Conservation (phyloP, 2,329 filamentous ascomycete species). For the Phoma sp. region DNA sequence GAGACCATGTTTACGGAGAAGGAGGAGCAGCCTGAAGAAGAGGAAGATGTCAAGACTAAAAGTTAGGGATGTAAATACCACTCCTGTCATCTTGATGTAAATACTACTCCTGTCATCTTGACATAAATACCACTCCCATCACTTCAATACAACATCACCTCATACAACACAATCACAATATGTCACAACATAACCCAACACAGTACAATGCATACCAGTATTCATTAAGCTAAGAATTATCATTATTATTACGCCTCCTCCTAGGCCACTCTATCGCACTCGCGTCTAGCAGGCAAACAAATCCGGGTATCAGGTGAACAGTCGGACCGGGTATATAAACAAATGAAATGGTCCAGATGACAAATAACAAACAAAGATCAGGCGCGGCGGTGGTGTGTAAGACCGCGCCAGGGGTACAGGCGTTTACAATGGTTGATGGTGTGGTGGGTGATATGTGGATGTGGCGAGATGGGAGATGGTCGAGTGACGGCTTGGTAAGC, state of each 20-base stretch:
- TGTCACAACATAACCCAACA: too few species aligned
- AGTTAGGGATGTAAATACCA: too few species aligned
- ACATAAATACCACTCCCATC: too few species aligned
- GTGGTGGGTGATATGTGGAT: not conserved
- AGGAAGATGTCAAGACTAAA: not conserved
- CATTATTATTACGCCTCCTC: conserved; percentile 2
- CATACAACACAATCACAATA: too few species aligned
- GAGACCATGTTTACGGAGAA: conserved; percentile 45
- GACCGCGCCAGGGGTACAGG: too few species aligned
- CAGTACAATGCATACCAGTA: not conserved
- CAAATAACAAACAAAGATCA: not conserved
- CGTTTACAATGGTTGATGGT: not conserved
- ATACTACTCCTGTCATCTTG: too few species aligned
- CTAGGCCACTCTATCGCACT: not conserved
- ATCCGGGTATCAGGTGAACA: conserved; percentile 10
- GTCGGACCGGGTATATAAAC: conserved; percentile 16
- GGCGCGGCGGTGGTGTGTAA: not conserved
- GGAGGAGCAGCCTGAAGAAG: conserved; percentile 6
- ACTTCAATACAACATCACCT: too few species aligned
- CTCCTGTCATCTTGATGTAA: too few species aligned
- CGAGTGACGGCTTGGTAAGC: not conserved
- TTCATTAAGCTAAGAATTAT: not conserved
- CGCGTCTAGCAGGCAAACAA: not conserved
- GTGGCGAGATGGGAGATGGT: not conserved
- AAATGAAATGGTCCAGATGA: conserved; percentile 11